These are phyloP conservation scores for Candida railenensis DNA, from an alignment of 805 yeast species.

Conservation along the genomic window DNA sequence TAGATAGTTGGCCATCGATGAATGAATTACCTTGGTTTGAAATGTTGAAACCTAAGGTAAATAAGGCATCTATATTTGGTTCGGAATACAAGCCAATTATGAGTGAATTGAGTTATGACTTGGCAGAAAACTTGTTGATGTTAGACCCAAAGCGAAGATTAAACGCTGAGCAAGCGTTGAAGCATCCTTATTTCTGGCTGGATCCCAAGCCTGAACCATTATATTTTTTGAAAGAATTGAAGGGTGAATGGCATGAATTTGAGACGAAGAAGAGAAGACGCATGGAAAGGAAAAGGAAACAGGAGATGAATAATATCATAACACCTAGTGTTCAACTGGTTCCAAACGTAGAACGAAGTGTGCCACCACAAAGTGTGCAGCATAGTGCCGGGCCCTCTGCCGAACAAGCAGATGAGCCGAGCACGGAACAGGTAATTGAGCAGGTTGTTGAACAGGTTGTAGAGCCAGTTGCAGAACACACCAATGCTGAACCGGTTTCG, in stretches of 20 bases:
- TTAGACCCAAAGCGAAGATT: slow-evolving; percentile 71
- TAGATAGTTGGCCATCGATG: slow-evolving; percentile 74
- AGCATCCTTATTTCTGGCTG: slow-evolving; percentile 67
- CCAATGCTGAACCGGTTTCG: no score
- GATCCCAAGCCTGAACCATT: slow-evolving; percentile 67
- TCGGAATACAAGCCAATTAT: slow-evolving; percentile 39
- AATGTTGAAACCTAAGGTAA: slow-evolving; percentile 61
- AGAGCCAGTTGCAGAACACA: no score
- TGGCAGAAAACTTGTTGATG: slow-evolving; percentile 61
- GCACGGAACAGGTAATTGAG: no score
- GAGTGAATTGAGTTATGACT: slow-evolving; percentile 54
- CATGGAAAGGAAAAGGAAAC: slow-evolving; percentile 40
- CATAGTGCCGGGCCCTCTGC: neutral
- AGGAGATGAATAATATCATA: slow-evolving; percentile 22
- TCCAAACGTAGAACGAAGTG: neutral
- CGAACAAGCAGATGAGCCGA: no score
- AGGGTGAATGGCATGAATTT: slow-evolving; percentile 96
- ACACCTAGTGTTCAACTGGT: neutral
- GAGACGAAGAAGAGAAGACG: slow-evolving; percentile 83
- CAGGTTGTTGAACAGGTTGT: no score
- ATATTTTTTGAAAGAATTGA: slow-evolving; percentile 49
- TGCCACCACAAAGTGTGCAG: neutral
- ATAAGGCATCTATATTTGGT: slow-evolving; percentile 28
- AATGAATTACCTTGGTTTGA: slow-evolving; percentile 90
- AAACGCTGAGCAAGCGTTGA: slow-evolving; percentile 67